These are phyloP conservation scores for Cyberlindnera subsufficiens DNA, from an alignment of 805 yeast genomes.

Conservation along the genomic window DNA sequence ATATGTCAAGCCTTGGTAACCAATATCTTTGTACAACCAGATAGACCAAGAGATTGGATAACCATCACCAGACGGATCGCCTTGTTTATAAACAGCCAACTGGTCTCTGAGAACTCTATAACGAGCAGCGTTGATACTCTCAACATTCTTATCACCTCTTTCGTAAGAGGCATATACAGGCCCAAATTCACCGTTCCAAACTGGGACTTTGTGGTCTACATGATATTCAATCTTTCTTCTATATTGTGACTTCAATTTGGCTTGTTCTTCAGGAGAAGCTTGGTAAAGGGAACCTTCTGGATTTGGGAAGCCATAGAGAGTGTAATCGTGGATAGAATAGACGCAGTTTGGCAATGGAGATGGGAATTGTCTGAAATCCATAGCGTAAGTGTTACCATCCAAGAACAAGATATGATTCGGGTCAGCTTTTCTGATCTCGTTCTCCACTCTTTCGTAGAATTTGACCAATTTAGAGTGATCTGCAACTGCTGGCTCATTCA, in stretches of 20 bases:
- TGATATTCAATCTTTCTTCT: constrained; percentile 36
- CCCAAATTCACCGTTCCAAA: constrained; percentile 52
- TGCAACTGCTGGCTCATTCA: constrained; percentile 46
- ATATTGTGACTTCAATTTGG: constrained; percentile 32
- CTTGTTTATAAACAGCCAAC: constrained; percentile 35
- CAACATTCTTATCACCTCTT: constrained; percentile 36
- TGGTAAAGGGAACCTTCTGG: constrained; percentile 27
- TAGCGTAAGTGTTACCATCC: constrained; percentile 46
- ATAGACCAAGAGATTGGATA: constrained; percentile 44
- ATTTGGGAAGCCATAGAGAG: constrained; percentile 39
- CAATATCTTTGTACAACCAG: constrained; percentile 49
- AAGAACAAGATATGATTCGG: constrained; percentile 41
- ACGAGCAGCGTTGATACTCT: constrained; percentile 32
- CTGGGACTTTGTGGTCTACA: constrained; percentile 36
- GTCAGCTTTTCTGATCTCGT: constrained; percentile 37
- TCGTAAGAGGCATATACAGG: constrained; percentile 40
- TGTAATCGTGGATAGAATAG: constrained; percentile 45
- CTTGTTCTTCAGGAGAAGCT: constrained; percentile 31
- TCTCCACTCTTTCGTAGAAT: constrained; percentile 33
- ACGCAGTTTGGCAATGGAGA: constrained; percentile 37
- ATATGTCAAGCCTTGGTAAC: constrained; percentile 44
- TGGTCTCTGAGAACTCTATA: constrained; percentile 41
- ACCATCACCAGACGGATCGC: constrained; percentile 44
- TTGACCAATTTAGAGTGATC: constrained; percentile 35
- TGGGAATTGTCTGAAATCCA: constrained; percentile 43